Evolutionary conservation across 192 early-diverging fungal genomes (phyloP).

Genomic region (Entomortierella lignicola): DNA sequence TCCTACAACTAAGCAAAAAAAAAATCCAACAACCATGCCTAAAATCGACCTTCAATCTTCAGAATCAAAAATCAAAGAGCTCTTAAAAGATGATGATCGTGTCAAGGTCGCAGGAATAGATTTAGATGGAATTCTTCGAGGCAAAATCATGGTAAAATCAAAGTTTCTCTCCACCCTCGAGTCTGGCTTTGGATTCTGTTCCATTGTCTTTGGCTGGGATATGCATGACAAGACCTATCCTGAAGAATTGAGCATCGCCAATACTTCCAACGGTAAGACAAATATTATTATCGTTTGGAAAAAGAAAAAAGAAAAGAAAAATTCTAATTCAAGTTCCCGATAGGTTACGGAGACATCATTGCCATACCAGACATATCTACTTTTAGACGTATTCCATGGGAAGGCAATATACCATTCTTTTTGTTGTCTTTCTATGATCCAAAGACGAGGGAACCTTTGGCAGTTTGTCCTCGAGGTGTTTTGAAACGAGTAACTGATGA

Average conservation of each 20-base stretch:
- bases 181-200: constrained; percentile 83
- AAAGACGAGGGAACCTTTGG: constrained; percentile 62
- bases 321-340: too few species aligned
- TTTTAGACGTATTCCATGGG: constrained; percentile 80
- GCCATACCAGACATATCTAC: constrained; percentile 74
- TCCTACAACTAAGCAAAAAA: too few species aligned
- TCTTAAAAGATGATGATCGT: constrained; percentile 56
- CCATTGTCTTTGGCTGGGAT: constrained; percentile 85
- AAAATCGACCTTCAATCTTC: too few species aligned
- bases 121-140: constrained; percentile 78
- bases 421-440: constrained; percentile 76
- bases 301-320: too few species aligned
- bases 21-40: too few species aligned
- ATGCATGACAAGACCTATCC: constrained; percentile 76
- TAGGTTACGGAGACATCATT: constrained; percentile 65
- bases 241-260: constrained; percentile 49
- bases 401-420: constrained; percentile 78
- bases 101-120: constrained; percentile 74
- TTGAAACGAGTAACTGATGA: constrained; percentile 68
- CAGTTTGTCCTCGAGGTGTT: constrained; percentile 72
- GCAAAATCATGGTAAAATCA: constrained; percentile 72
- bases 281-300: too few species aligned
- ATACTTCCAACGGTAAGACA: constrained; percentile 56
- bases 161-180: constrained; percentile 77
- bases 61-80: constrained; percentile 11